Conservation (phyloP, 1,284 basidiomycete genomes). For the Cutaneotrichosporon sp. region DNA sequence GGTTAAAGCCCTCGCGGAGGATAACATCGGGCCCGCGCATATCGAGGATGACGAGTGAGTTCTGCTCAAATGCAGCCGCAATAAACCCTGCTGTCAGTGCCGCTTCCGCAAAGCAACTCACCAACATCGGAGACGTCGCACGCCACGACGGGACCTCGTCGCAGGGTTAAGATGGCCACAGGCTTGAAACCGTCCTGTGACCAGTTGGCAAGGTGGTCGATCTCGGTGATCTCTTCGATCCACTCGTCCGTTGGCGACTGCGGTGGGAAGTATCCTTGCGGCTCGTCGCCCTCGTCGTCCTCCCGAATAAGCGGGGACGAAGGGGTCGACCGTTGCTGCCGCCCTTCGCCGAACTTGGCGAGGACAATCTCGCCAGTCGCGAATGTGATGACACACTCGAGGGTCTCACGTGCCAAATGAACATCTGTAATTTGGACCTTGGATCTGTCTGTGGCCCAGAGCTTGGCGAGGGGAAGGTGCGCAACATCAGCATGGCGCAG, state of each 20-base stretch:
- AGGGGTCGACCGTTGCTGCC: slow-evolving; percentile 24
- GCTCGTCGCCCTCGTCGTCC: slow-evolving; percentile 30
- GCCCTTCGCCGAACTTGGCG: slow-evolving; percentile 53
- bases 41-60: slow-evolving; percentile 61
- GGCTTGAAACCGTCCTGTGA: slow-evolving; percentile 57
- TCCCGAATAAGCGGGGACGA: not conserved
- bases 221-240: slow-evolving; percentile 41
- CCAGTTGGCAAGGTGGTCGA: slow-evolving; percentile 48
- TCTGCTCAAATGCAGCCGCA: slow-evolving; percentile 61
- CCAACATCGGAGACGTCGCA: slow-evolving; percentile 66
- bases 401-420: slow-evolving; percentile 59
- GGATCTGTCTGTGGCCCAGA: slow-evolving; percentile 41
- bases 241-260: not conserved
- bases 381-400: slow-evolving; percentile 63
- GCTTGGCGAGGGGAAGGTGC: slow-evolving; percentile 40
- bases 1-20: slow-evolving; percentile 49
- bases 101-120: slow-evolving; percentile 40
- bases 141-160: slow-evolving; percentile 54
- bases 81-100: slow-evolving; percentile 58
- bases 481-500: slow-evolving; percentile 41
- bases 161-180: slow-evolving; percentile 57
- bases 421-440: slow-evolving; percentile 54
- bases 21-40: slow-evolving; percentile 66
- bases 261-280: slow-evolving; percentile 40
- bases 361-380: slow-evolving; percentile 63